Evolutionary conservation across 2,329 filamentous ascomycete genomes (phyloP).

Genomic region (Fusarium ambrosium): DNA sequence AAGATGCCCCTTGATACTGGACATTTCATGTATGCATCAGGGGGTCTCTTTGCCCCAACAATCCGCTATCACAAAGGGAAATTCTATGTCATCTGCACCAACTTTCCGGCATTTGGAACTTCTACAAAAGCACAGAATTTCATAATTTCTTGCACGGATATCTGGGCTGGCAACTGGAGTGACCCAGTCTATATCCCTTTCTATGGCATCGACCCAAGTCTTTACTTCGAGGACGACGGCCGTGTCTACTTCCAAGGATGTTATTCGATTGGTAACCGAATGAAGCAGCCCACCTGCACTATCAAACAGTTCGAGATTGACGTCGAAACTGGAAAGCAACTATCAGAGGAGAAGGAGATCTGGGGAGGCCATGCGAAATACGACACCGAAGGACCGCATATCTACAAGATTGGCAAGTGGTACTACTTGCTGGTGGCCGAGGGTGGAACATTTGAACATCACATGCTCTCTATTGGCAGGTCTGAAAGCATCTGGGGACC

Average conservation of each 20-base stretch:
- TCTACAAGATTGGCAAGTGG: constrained; percentile 58
- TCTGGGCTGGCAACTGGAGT: constrained; percentile 44
- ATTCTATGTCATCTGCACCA: constrained; percentile 48
- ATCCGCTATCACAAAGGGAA: constrained; percentile 40
- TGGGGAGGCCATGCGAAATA: constrained; percentile 36
- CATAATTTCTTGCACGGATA: constrained; percentile 39
- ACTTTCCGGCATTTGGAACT: constrained; percentile 10
- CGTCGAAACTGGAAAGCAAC: constrained; percentile 33
- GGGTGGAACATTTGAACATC: constrained; percentile 54
- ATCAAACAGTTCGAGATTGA: constrained; percentile 48
- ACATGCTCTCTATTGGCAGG: constrained; percentile 41
- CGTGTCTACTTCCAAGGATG: constrained; percentile 48
- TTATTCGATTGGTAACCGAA: constrained; percentile 10
- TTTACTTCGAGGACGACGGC: constrained; percentile 57
- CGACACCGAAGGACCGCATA: constrained; percentile 51
- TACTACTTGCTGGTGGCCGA: constrained; percentile 61
- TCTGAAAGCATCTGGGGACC: constrained; percentile 45
- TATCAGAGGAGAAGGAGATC: constrained; percentile 36
- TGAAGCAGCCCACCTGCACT: constrained; percentile 17
- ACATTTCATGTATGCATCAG: constrained; percentile 24
- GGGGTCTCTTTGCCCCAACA: constrained; percentile 43
- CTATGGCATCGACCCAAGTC: constrained; percentile 58
- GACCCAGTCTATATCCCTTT: constrained; percentile 54
- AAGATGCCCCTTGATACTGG: constrained; percentile 29
- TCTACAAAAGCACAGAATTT: constrained; percentile 39